Base-by-base conservation (phyloP, 331 rosid species). In the Arachis monticola region DNA sequence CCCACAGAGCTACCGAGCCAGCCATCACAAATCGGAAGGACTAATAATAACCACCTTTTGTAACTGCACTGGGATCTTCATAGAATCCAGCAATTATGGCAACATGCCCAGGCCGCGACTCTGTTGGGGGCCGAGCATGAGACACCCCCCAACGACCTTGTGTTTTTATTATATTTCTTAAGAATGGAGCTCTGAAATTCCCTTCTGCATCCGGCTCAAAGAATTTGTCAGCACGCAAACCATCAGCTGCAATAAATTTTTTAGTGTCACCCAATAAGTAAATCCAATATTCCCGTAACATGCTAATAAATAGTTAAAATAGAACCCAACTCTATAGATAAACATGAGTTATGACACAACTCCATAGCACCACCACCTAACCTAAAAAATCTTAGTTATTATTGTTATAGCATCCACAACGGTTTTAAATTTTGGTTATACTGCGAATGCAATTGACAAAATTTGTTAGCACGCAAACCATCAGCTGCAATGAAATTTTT, bases 81-180 rank as follows among this genome's bases (percentile, higher is more conserved):
- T 92, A 92, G 77, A 92, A 92, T 12, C 97, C 97, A 9, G 96
- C 96, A 60, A 92, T 92, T n/a, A 92, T 73, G 64, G 97, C 70
- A 75, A 90, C 97, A 75, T 90, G 97, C 14, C 96, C 92, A 14
- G 97, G 97, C 78, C 97, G 87, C 3, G 96, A 92, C 83, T 92
- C 97, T 3, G 97, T 92, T 5, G 97, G 97, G 59, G 97, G 96
- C 72, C 97, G 91, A 67, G 96, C 97, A 80, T 92, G 97, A 51
- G 97, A 92, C 47, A 92, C 94, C 52, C 97, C 97, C 97, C 96
- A 92, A 10, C 97, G 92, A 60, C 96, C 97, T 69, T 87, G 78
- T 45, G 73, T 85, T 76, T 80, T 30, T 64, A 90, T 92, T 11
- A 92, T 82, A 74, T 67, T 80, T 85, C 97, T 88, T 47, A 92